Base-by-base conservation (phyloP, 345 rosid species). In the Citrus medica region DNA sequence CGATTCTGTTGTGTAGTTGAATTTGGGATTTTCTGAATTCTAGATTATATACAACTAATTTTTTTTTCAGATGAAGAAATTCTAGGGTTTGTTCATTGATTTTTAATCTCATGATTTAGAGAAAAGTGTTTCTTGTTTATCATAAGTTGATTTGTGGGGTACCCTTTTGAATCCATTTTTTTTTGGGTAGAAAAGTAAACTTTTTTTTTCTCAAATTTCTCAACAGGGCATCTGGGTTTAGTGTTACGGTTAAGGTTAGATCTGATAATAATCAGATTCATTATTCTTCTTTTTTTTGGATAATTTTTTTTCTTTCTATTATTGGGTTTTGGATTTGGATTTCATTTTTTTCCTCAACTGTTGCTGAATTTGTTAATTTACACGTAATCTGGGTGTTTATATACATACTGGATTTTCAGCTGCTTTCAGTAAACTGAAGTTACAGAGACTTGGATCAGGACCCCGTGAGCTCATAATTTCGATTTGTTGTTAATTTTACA, bases 241-340 rank as follows among this genome's bases (percentile, higher is more conserved):
- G 84, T 65, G 59, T 81, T 79, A 79, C 85, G 83, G 70, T 81
- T 79, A 59, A 74, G 78, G 48, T 82, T 84, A 81, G 90, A 90
- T 90, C 90, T 85, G 86, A 60, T 82, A 74, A 79, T 17, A 73
- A 72, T 76, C 83, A 79, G 78, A 67, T 64, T 77, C 55, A 68
- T 38, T 68, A 13, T 24, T 56, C n/a, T 37, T 79, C 73, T 42
- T 35, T 1, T 1, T 1, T 60, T 30, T 3, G 28, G 9, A 27
- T 70, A 32, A 64, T 25, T 78, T 35, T 27, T 48, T 33, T 13
- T 7, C 37, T 62, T 51, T 32, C 42, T 22, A 28, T 25, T 17
- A 56, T 76, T 68, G 80, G 82, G 76, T 75, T 87, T 78, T 13
- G 53, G 42, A 69, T 80, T 79, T 14, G 22, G 13, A 24, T 71